Evolutionary conservation across 2,329 filamentous ascomycete genomes (phyloP), one percentile per base, ranked within the genome.

Genomic region (Calonectria leucothoes): DNA sequence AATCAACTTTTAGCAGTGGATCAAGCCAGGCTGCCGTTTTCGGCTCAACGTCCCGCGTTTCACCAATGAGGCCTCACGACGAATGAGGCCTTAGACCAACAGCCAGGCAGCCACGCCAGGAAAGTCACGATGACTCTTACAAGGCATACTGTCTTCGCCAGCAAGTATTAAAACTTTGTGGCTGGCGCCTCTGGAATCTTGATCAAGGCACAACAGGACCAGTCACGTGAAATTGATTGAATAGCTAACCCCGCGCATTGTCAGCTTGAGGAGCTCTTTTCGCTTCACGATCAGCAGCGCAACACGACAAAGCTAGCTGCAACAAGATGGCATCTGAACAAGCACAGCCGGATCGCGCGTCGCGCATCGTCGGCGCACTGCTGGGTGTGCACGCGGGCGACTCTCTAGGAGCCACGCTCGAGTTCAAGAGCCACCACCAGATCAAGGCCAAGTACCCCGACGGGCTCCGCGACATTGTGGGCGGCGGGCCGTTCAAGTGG

Each of bases 361-460:
- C 81, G 20, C 83, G 83, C 52, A 80, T 84, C 25, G 76, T 87
- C 12, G 87, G 87, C 33, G 87, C 87, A 15, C 81, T 89, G 20
- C 82, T 89, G 3, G 87, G 83, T 69, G 82, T 88, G 23, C 87
- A 89, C 76, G 82, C 85, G 0, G 87, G 87, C 66, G 87, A 89
- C 77, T 84, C 84, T 0, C 84, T 89, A 1, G 87, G 87, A 67
- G 86, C 87, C 2, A 85, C 86, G 0, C 73, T 87, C 59, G 87
- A 89, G 76, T 89, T 88, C 77, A 35, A 69, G 11, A 63, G 81
- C 15, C 86, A 85, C 80, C 59, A 73, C 0, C 17, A 67, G 5
- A 85, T 88, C 64, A 76, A 77, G 20, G n/a, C 55, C 1, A 8
- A 69, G 1, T 82, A 86, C 70, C 87, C 87, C n/a, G 61, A 76